Base-by-base conservation (phyloP, 2,329 filamentous ascomycete genomes). In the Colletotrichum sp. region DNA sequence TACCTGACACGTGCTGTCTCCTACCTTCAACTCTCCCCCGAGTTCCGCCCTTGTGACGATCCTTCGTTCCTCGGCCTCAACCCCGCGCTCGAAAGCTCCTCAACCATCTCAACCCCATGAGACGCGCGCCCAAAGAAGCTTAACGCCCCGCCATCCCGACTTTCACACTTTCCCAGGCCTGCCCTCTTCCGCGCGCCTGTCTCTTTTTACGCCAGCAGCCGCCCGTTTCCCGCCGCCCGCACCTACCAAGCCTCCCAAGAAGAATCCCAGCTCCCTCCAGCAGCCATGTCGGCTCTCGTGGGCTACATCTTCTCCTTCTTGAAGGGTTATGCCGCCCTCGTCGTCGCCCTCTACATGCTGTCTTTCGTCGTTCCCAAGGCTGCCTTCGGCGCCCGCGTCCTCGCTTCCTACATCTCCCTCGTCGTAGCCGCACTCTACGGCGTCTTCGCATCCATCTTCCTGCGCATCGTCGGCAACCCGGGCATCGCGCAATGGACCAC, bases 401-500 rank as follows among this genome's bases (percentile, higher is more conserved):
- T 95, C 79, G 92, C 92, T 79, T 88, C 90, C 64, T 95, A 95
- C 83, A 86, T 94, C 77, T 88, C 89, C 48, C 85, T 95, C 66
- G 81, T 93, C 71, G 78, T 89, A 71, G 89, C 83, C 84, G 91
- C 96, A 32, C 84, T 89, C 80, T 98, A 95, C 85, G 97, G 96
- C 76, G 94, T 95, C 75, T 77, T 95, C 63, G 93, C 93, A 32
- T 95, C 94, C 60, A 90, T 96, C 77, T 81, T 91, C 75, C 90
- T 99, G 77, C 93, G 94, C 63, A 80, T 95, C 18, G 80, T 93
- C 65, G 96, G 96, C 75, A 91, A 94, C 80, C 93, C 92, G 75
- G 92, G 94, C 71, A 91, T 95, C 78, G 92, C 95, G 32, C 97
- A 99, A 89, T 99, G 96, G 95, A 92, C 95, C 52, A 92, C 92